These are phyloP conservation scores for Blepharisma japonicum DNA, from an alignment of 73 alveolate species.

Conservation along the genomic window DNA sequence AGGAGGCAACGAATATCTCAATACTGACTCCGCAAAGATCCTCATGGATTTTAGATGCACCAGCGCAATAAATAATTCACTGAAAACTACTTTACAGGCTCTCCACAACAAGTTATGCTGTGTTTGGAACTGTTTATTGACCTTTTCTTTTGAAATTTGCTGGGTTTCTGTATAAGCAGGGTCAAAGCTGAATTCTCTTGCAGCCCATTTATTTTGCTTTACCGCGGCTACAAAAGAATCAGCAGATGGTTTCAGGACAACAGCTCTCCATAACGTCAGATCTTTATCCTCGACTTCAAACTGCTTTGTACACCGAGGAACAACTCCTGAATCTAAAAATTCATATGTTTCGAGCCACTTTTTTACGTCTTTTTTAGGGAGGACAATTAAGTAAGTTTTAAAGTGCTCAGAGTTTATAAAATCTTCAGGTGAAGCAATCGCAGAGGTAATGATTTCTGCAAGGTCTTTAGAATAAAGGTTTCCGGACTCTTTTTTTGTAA, in stretches of 20 bases:
- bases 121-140: neutral
- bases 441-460: conserved; percentile 55
- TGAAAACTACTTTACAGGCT: conserved; percentile 60
- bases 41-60: conserved; percentile 76
- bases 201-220: conserved; percentile 52
- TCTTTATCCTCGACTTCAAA: conserved; percentile 73
- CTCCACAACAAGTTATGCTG: conserved; percentile 55
- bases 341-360: conserved; percentile 49
- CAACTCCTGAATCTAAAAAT: conserved; percentile 44
- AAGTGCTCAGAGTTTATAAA: conserved; percentile 53
- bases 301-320: conserved; percentile 59
- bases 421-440: conserved; percentile 40
- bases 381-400: conserved; percentile 47
- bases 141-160: conserved; percentile 43
- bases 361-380: conserved; percentile 39
- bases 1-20: conserved; percentile 78
- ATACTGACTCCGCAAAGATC: conserved; percentile 74
- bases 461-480: conserved; percentile 55
- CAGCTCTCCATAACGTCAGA: conserved; percentile 67
- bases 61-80: conserved; percentile 67
- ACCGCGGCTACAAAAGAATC: conserved; percentile 48
- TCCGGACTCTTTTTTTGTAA: conserved; percentile 60
- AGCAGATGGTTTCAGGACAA: conserved; percentile 44
- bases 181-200: conserved; percentile 64
- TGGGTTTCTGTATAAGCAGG: conserved; percentile 33